These are phyloP conservation scores for Calamus simplicifolius DNA, from an alignment of 176 grass and related monocot species.

Conservation along the genomic window DNA sequence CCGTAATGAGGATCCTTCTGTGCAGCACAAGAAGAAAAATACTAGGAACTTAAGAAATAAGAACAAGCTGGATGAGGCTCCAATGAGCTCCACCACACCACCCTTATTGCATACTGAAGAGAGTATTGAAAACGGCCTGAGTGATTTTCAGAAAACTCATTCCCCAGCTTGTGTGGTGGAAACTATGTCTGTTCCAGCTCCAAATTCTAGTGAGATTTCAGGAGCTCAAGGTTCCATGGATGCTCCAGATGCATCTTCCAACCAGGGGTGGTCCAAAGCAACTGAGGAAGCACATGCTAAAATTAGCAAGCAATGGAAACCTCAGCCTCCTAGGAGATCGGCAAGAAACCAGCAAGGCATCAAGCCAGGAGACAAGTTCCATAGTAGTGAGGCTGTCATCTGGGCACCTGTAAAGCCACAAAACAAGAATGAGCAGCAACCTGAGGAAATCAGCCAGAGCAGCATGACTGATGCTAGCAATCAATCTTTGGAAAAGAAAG, in stretches of 20 bases:
- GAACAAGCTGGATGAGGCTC: conserved; percentile 60
- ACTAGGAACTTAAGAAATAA: conserved; percentile 51
- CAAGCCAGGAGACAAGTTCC: conserved; percentile 46
- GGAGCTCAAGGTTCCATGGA: conserved; percentile 40
- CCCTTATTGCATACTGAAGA: conserved; percentile 24
- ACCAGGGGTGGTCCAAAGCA: conserved; percentile 27
- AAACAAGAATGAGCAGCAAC: conserved; percentile 37
- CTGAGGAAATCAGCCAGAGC: conserved; percentile 31
- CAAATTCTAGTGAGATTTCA: conserved; percentile 33
- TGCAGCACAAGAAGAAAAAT: conserved; percentile 62
- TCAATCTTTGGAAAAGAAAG: conserved; percentile 28
- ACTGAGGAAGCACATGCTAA: conserved; percentile 32
- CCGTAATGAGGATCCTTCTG: conserved; percentile 35
- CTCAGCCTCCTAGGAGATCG: conserved; percentile 43
- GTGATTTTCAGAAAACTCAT: conserved; percentile 26
- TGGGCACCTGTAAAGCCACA: conserved; percentile 72
- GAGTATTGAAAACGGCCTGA: conserved; percentile 25
- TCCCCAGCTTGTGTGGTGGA: conserved; percentile 33
- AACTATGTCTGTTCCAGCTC: conserved; percentile 46
- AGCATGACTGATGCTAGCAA: conserved; percentile 10
- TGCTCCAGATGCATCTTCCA: conserved; percentile 21
- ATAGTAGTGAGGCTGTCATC: conserved; percentile 45
- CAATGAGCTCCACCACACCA: conserved; percentile 23
- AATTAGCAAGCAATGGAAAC: conserved; percentile 40
- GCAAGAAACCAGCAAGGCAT: conserved; percentile 57